Conservation (phyloP, 371 early-diverging fungal genomes). For the Mucor velutinosus region DNA sequence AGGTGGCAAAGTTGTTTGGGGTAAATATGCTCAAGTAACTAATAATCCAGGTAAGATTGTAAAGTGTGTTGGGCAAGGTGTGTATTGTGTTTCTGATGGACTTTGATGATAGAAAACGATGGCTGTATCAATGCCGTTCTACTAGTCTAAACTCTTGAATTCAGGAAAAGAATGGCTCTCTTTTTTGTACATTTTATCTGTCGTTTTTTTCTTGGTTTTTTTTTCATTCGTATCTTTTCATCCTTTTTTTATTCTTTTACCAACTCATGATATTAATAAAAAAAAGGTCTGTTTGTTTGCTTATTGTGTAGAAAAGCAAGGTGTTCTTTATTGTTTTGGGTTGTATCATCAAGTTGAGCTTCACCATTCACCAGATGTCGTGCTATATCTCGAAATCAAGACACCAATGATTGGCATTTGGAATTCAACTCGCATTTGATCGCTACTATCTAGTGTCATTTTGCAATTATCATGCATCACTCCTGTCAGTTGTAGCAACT, state of each 20-base stretch:
- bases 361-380: background rate
- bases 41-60: constrained; percentile 82
- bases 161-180: background rate
- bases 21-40: constrained; percentile 99
- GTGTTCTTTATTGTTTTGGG: background rate
- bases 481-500: too few relatives aligned
- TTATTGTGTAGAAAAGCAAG: background rate
- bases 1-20: constrained; percentile 99
- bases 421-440: too few relatives aligned
- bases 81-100: background rate
- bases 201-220: constrained; percentile 5
- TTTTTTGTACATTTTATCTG: constrained; percentile 1
- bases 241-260: background rate
- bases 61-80: background rate
- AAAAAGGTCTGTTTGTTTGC: constrained; percentile 4
- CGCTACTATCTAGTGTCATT: too few relatives aligned
- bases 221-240: background rate
- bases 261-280: background rate
- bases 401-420: too few relatives aligned
- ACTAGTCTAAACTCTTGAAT: constrained; percentile 69
- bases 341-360: background rate
- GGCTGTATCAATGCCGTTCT: constrained; percentile 97
- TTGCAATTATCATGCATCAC: too few relatives aligned
- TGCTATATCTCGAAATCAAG: background rate
- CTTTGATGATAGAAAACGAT: constrained; percentile 75